phyloP scores from a whole-genome alignment of 139 green algal species.

The Chlamydomonas sp. region DNA sequence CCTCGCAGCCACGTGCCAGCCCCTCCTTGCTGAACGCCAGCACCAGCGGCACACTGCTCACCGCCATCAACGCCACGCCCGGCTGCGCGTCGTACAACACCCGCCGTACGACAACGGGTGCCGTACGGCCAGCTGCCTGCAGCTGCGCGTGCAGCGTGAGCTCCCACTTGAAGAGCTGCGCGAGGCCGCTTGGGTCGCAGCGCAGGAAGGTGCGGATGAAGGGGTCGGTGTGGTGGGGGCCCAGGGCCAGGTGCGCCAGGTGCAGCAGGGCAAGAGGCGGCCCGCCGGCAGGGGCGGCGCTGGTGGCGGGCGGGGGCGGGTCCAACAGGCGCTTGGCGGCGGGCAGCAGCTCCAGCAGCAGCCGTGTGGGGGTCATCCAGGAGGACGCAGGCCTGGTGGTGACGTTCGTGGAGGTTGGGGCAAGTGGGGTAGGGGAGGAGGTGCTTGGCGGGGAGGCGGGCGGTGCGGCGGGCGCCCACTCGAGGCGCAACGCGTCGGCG shows the following conservation, averaged over 20 bases:
- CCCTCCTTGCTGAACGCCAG: slow-evolving; percentile 32
- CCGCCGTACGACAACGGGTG: not conserved
- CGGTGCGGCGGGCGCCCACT: not conserved
- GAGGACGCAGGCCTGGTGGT: not conserved
- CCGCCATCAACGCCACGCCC: not conserved
- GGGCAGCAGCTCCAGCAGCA: slow-evolving; percentile 38
- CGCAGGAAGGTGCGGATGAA: slow-evolving; percentile 20
- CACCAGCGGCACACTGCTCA: slow-evolving; percentile 34
- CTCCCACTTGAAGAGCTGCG: slow-evolving; percentile 43
- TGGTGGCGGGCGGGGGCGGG: not conserved
- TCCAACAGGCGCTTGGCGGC: slow-evolving; percentile 10
- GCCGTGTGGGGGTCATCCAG: slow-evolving; percentile 20
- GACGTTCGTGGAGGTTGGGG: not conserved
- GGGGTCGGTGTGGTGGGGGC: not conserved
- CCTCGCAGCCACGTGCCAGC: not conserved
- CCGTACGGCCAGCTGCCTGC: not conserved
- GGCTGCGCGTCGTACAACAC: slow-evolving; percentile 3
- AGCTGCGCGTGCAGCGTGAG: slow-evolving; percentile 24
- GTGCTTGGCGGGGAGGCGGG: not conserved
- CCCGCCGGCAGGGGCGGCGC: not conserved
- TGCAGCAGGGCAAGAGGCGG: slow-evolving; percentile 7
- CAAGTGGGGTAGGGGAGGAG: too few relatives aligned
- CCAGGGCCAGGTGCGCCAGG: not conserved
- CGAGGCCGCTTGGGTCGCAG: slow-evolving; percentile 1
- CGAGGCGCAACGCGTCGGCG: not conserved